phyloP scores from a whole-genome alignment of 1,284 basidiomycete species.

The Lentinula novae-zelandiae region DNA sequence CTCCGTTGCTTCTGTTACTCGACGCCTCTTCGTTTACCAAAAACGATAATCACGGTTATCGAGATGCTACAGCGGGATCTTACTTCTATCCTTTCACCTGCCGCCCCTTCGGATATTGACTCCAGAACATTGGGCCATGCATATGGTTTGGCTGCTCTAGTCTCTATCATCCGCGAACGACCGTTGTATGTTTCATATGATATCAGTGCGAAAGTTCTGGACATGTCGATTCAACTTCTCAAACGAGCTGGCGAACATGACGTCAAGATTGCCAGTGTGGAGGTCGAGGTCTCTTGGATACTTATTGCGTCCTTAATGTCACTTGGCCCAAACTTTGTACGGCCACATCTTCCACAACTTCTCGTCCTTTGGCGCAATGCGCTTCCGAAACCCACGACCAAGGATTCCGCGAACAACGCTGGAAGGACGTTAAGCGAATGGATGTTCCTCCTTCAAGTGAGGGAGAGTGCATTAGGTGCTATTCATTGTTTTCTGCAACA shows the following conservation, averaged over 20 bases:
- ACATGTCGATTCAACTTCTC: conserved; percentile 86
- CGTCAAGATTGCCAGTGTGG: conserved; percentile 75
- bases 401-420: conserved; percentile 63
- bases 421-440: conserved; percentile 79
- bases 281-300: conserved; percentile 95
- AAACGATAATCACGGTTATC: conserved; percentile 70
- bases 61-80: conserved; percentile 86
- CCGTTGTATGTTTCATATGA: conserved; percentile 96
- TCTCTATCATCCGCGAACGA: conserved; percentile 81
- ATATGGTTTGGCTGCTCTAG: conserved; percentile 84
- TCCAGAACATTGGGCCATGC: conserved; percentile 82
- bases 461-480: conserved; percentile 88
- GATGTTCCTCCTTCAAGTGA: conserved; percentile 88
- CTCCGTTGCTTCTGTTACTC: conserved; percentile 89
- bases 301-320: conserved; percentile 89
- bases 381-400: conserved; percentile 88
- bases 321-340: conserved; percentile 91
- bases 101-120: conserved; percentile 71
- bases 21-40: conserved; percentile 81
- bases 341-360: conserved; percentile 88
- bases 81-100: conserved; percentile 59
- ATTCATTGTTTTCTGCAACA: conserved; percentile 86
- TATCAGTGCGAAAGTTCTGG: conserved; percentile 85
- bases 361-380: conserved; percentile 97
- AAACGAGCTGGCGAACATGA: conserved; percentile 92